Base-by-base conservation (phyloP, 2,329 filamentous ascomycete species). In the Zymoseptoria tritici region DNA sequence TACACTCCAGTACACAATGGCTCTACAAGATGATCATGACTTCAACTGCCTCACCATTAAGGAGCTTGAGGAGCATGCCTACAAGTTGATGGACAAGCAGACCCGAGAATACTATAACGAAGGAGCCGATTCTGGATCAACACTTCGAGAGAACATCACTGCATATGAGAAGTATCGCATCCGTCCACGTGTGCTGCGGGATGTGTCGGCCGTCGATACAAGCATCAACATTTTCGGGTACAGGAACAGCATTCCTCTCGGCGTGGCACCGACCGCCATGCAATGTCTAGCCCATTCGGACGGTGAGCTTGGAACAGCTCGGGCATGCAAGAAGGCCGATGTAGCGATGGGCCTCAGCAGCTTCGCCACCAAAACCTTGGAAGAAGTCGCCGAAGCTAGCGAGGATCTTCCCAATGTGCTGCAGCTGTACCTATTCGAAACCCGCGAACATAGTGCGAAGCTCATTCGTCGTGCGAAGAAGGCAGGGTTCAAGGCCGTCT, bases 391-490 rank as follows among this genome's bases (percentile, higher is more conserved):
- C 4, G 68, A 71, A 42, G 74, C 78, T 31, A 73, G 74, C 7
- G 71, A 66, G 7, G 69, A 73, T 0, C 79, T 76, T 56, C 75
- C 80, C 0, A 79, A 80, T 62, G 77, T 77, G 21, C 78, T 85
- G 66, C 83, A 85, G 66, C 74, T 85, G 55, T 82, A 79, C 64
- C 72, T 84, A 16, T 73, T 84, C 56, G 79, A 80, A 64, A 78
- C 84, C 66, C 73, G 80, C 67, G 79, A 60, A 75, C 79, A 55
- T 76, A 83, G 70, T 70, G 76, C 78, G 60, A 63, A 75, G 66
- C 57, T 71, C 29, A 70, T 74, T 51, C 62, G 65, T 46, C 65
- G 71, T 11, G 73, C 73, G 13, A 73, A 73, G 62, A 67, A 68
- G 57, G 71, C 71, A 1, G 81, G 81, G 2, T 84, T 79, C 70